phyloP scores from a whole-genome alignment of 2,329 filamentous ascomycete genomes.

The Epicoccum nigrum region DNA sequence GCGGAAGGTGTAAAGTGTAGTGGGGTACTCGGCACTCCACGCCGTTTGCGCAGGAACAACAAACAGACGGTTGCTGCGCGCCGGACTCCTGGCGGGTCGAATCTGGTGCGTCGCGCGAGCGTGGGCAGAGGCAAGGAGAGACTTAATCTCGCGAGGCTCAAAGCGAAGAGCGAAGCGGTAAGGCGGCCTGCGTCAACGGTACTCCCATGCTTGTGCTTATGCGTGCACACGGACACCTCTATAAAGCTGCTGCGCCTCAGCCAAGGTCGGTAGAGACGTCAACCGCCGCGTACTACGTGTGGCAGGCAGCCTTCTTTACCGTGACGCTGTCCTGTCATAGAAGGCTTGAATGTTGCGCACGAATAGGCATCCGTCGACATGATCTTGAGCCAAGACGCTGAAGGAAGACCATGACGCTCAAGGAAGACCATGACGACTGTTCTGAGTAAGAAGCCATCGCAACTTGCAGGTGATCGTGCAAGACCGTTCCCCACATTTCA shows the following conservation, averaged over 20 bases:
- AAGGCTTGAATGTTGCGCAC: conserved; percentile 2
- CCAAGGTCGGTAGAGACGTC: conserved; percentile 31
- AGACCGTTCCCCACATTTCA: conserved; percentile 5
- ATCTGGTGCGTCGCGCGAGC: not conserved
- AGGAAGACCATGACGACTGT: conserved; percentile 1
- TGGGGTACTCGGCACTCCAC: conserved; percentile 6
- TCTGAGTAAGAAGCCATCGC: not conserved
- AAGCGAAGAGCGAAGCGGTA: conserved; percentile 3
- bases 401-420: not conserved
- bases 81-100: not conserved
- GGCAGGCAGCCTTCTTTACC: conserved; percentile 15
- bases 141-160: conserved; percentile 14
- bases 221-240: conserved; percentile 7
- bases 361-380: conserved; percentile 14
- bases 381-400: conserved; percentile 3
- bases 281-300: conserved; percentile 33
- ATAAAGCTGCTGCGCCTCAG: conserved; percentile 26
- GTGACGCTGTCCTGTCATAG: conserved; percentile 3
- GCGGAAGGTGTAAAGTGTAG: conserved; percentile 6
- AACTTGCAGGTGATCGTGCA: no score
- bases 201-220: conserved; percentile 11
- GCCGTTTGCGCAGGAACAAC: not conserved
- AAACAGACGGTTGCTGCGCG: not conserved
- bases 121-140: conserved; percentile 4
- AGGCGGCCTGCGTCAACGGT: conserved; percentile 18